phyloP scores from a whole-genome alignment of 2,329 filamentous ascomycete genomes.

The Hymenoscyphus fraxineus region DNA sequence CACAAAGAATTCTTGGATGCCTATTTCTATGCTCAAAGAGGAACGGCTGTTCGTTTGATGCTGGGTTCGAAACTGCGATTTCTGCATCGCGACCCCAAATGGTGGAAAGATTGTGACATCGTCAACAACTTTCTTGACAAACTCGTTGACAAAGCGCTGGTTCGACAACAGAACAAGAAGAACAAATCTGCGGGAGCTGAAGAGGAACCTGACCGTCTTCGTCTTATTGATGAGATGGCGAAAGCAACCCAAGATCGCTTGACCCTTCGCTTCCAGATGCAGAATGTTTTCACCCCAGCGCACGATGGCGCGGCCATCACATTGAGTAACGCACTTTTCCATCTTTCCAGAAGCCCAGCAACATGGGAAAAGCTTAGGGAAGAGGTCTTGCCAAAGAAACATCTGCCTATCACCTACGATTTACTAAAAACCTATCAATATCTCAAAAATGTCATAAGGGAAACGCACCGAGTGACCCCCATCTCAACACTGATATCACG shows the following conservation, averaged over 20 bases:
- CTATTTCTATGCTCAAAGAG: neutral
- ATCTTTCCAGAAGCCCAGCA: neutral
- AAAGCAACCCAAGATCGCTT: constrained; percentile 1
- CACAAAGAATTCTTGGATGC: constrained; percentile 4
- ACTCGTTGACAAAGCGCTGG: constrained; percentile 16
- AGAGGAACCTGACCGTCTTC: neutral
- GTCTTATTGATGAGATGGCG: neutral
- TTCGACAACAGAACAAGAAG: neutral
- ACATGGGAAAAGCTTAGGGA: neutral
- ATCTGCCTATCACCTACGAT: neutral
- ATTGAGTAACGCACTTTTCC: neutral
- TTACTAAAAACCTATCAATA: neutral
- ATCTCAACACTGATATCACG: neutral
- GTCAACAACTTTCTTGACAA: constrained; percentile 10
- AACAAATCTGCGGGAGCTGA: neutral
- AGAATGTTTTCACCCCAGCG: constrained; percentile 1
- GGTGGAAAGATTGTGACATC: neutral
- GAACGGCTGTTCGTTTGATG: neutral
- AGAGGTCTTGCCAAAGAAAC: neutral
- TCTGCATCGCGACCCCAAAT: neutral
- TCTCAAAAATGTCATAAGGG: constrained; percentile 5
- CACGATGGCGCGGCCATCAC: constrained; percentile 1
- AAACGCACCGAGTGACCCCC: neutral
- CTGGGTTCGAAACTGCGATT: neutral
- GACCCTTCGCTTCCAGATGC: neutral